Evolutionary conservation across 495 filamentous ascomycete genomes (phyloP), one percentile per base, ranked within the genome.

Genomic region (Ramalina intermedia): DNA sequence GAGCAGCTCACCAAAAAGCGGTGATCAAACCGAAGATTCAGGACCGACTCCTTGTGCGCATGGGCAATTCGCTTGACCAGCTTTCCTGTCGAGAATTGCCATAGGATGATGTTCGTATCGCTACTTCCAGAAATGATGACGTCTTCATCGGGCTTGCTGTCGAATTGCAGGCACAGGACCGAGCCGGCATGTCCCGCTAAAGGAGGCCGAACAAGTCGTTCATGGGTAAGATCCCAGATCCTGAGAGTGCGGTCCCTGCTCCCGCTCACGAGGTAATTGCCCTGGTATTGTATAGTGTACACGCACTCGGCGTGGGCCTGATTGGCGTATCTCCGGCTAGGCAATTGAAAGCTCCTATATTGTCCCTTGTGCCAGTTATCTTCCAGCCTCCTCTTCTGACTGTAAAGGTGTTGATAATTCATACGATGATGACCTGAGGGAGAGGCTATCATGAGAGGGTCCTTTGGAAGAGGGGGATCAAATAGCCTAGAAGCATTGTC

Each of bases 151-250:
- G 85, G 82, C 38, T 81, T 76, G n/a, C 89, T 84, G 60, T 99
- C 93, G 59, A 96, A 99, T 60, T 99, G 91, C 18, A 99, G 72
- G 61, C 93, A 96, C 12, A 96, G 71, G 4, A 99, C 91, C 24
- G 88, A 95, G 18, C 86, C 89, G 6, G 58, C 61, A 61, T 99
- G 91, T 8, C 84, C 88, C 14, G 63, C 54, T 16, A 99, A 64
- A 8, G 91, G 87, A 16, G 67, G 67, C 37, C 81, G 68, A 40
- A 82, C 64, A 24, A 95, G 70, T 41, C 91, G 77, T 52, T 82
- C 78, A 0, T 85, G 91, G 13, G 84, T 75, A 50, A 96, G 61
- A 60, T 95, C 77, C 91, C 91, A 99, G 20, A 95, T 81, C 38
- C 94, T 81, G 41, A 96, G 67, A 0, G 87, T 87, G 41, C 71